These are phyloP conservation scores for Corrigiola litoralis DNA, from an alignment of 179 eudicot species.

Conservation along the genomic window DNA sequence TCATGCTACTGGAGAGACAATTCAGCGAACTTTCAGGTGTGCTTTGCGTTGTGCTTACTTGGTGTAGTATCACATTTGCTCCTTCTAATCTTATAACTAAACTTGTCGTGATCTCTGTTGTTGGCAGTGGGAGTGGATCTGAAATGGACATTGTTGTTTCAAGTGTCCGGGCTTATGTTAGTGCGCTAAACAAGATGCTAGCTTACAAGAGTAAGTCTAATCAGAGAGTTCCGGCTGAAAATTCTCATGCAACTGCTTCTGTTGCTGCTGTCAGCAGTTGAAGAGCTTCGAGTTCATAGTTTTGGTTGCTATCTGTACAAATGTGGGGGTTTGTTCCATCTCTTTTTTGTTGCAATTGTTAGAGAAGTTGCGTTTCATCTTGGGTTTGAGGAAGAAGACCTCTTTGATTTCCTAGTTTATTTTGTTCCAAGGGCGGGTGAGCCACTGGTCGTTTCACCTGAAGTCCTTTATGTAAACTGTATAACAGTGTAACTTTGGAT, in stretches of 20 bases:
- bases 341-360: neutral
- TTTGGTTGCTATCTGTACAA: slow-evolving; percentile 14
- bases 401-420: too few relatives aligned
- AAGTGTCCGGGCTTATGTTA: slow-evolving; percentile 82
- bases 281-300: neutral
- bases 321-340: slow-evolving; percentile 1
- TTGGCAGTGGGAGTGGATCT: slow-evolving; percentile 80
- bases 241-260: slow-evolving; percentile 20
- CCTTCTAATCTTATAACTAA: neutral
- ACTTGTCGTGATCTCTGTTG: slow-evolving; percentile 2
- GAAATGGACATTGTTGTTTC: slow-evolving; percentile 90
- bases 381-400: too few relatives aligned
- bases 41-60: neutral
- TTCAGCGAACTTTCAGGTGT: slow-evolving; percentile 69
- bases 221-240: slow-evolving; percentile 16
- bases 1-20: slow-evolving; percentile 53
- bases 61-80: neutral
- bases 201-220: slow-evolving; percentile 40
- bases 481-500: too few relatives aligned
- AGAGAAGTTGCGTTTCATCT: neutral
- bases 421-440: too few relatives aligned
- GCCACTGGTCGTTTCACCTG: too few relatives aligned
- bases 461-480: too few relatives aligned
- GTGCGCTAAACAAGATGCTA: slow-evolving; percentile 88
- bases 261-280: slow-evolving; percentile 18